Evolutionary conservation across 352 stramenopile species (phyloP).

Genomic region (Globisporangium sylvaticum): DNA sequence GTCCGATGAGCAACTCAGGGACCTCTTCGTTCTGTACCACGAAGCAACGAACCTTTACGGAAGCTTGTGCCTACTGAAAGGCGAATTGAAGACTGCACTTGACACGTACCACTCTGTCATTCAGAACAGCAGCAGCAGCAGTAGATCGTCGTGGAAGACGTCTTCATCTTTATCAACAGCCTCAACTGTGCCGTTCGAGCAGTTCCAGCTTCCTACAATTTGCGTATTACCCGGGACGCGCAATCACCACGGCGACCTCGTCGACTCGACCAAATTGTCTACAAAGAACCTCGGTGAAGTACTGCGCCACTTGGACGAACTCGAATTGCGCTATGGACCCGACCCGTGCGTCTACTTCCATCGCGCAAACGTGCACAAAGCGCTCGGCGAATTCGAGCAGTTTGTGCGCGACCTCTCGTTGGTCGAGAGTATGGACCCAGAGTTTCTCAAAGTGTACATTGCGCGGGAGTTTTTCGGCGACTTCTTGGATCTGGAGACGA

Average conservation of each 20-base stretch:
- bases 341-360: constrained; percentile 62
- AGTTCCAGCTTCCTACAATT: constrained; percentile 36
- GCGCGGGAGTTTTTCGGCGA: constrained; percentile 34
- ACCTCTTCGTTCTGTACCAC: constrained; percentile 34
- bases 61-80: constrained; percentile 45
- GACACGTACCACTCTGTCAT: constrained; percentile 42
- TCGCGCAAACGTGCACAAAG: constrained; percentile 42
- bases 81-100: constrained; percentile 41
- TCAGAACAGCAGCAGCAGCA: constrained; percentile 1
- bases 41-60: constrained; percentile 43
- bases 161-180: constrained; percentile 7
- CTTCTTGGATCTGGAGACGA: constrained; percentile 55
- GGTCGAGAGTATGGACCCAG: constrained; percentile 41
- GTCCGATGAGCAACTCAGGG: constrained; percentile 1
- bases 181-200: not conserved
- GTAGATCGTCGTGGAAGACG: not conserved
- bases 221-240: constrained; percentile 43
- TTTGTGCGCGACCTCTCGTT: constrained; percentile 50
- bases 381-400: constrained; percentile 33
- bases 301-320: constrained; percentile 45
- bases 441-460: constrained; percentile 41
- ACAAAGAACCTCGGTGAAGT: constrained; percentile 38
- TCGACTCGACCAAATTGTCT: constrained; percentile 49
- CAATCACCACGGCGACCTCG: constrained; percentile 26
- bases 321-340: constrained; percentile 52